Percentiles rank a stretch among this genome's conserved stretches.
These are phyloP conservation scores for Fonsecaea nubica DNA, from an alignment of 2,329 filamentous ascomycete species.

Conservation along the genomic window DNA sequence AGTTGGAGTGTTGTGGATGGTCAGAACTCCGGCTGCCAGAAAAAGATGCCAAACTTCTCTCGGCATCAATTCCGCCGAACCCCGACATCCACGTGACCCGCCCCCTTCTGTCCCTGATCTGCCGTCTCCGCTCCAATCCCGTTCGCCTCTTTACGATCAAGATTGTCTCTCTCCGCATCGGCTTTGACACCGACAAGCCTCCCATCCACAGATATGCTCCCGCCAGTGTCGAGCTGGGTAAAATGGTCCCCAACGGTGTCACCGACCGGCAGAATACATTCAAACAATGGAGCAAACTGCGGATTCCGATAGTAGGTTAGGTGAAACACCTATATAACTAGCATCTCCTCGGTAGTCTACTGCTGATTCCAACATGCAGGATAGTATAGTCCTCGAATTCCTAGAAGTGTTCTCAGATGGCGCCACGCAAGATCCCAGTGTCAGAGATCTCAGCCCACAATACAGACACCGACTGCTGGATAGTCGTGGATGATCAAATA, in stretches of 20 bases:
- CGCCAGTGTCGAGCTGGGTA: conserved; percentile 1
- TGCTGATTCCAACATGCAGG: not conserved
- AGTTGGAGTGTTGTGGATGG: not conserved
- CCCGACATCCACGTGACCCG: not conserved
- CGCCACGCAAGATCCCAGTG: conserved; percentile 30
- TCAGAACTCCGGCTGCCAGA: not conserved
- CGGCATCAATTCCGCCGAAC: conserved; percentile 12
- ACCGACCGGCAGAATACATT: conserved; percentile 10
- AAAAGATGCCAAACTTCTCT: not conserved
- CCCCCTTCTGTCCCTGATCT: not conserved
- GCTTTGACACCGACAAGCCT: conserved; percentile 22
- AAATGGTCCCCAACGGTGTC: conserved; percentile 1
- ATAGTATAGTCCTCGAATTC: not conserved
- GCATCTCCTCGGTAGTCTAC: not conserved
- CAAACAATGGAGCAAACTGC: not conserved
- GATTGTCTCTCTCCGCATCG: conserved; percentile 21
- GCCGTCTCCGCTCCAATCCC: not conserved
- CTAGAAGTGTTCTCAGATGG: conserved; percentile 3
- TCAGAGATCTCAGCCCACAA: conserved; percentile 56
- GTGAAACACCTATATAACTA: not conserved
- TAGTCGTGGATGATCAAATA: conserved; percentile 71
- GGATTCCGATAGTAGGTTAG: not conserved
- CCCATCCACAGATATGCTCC: not conserved
- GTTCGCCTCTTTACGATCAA: not conserved
- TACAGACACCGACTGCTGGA: conserved; percentile 64